Conservation (phyloP, 1,284 basidiomycete species). For the Takashimella tepidaria region DNA sequence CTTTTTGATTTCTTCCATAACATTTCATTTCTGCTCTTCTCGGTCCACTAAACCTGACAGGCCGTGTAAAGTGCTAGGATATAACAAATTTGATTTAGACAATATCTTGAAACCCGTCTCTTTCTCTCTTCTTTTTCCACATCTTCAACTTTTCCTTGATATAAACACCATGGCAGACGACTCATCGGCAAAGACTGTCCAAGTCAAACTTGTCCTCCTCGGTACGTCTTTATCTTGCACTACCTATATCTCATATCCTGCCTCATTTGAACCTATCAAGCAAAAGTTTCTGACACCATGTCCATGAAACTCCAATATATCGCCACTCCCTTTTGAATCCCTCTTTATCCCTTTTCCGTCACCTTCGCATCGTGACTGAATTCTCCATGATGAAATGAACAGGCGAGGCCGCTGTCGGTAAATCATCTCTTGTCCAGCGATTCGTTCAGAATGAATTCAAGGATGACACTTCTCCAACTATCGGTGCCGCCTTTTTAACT, state of each 20-base stretch:
- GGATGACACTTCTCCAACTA: conserved; percentile 66
- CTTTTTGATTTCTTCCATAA: no score
- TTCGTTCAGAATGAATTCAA: conserved; percentile 62
- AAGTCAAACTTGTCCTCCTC: conserved; percentile 82
- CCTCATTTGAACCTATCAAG: no score
- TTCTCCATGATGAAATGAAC: no score
- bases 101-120: no score
- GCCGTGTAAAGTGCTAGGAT: no score
- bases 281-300: conserved; percentile 1
- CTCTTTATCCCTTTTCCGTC: neutral
- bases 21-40: no score
- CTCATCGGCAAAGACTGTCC: conserved; percentile 68
- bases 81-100: no score
- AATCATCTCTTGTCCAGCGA: conserved; percentile 97
- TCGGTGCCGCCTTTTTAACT: conserved; percentile 78
- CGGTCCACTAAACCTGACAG: no score
- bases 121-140: no score
- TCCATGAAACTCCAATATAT: no score
- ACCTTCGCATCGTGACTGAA: neutral
- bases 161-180: conserved; percentile 41
- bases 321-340: neutral
- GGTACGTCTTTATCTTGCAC: conserved; percentile 52
- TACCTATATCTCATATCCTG: no score
- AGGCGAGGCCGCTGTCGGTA: conserved; percentile 99
- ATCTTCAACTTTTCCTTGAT: no score